A percentile compares a stretch with the other conserved stretches of the same genome.
phyloP scores from a whole-genome alignment of 2,329 filamentous ascomycete genomes.

The Fusarium vanettenii region DNA sequence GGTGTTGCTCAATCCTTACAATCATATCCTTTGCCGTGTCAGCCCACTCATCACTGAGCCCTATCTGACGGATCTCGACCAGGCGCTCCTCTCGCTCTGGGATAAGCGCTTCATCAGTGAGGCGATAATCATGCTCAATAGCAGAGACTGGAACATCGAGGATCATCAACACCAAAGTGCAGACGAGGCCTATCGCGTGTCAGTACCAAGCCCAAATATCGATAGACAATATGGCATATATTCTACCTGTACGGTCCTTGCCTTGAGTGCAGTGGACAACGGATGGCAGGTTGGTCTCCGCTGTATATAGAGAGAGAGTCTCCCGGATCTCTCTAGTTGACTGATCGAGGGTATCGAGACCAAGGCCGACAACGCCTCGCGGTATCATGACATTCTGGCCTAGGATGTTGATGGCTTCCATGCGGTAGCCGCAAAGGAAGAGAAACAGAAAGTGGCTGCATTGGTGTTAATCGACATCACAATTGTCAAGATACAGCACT shows the following conservation, averaged over 20 bases:
- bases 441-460: conserved; percentile 64
- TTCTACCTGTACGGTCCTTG: conserved; percentile 73
- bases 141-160: conserved; percentile 67
- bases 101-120: conserved; percentile 70
- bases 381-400: conserved; percentile 77
- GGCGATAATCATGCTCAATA: conserved; percentile 78
- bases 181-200: conserved; percentile 71
- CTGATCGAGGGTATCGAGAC: conserved; percentile 74
- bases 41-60: conserved; percentile 79
- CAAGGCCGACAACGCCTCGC: conserved; percentile 77
- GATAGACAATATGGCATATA: neutral
- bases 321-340: conserved; percentile 71
- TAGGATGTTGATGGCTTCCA: conserved; percentile 76
- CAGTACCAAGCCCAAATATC: neutral
- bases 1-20: conserved; percentile 64
- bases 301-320: conserved; percentile 46
- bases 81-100: conserved; percentile 72
- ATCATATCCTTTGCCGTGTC: conserved; percentile 74
- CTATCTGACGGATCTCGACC: conserved; percentile 76
- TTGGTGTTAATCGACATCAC: neutral
- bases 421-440: conserved; percentile 74
- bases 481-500: neutral
- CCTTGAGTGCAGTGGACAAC: conserved; percentile 89
- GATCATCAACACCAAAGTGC: conserved; percentile 75
- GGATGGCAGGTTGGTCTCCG: conserved; percentile 65